Evolutionary conservation across 306 rosid species (phyloP), one percentile per base, ranked within the genome.

Genomic region (Vigna reflexopilosa): DNA sequence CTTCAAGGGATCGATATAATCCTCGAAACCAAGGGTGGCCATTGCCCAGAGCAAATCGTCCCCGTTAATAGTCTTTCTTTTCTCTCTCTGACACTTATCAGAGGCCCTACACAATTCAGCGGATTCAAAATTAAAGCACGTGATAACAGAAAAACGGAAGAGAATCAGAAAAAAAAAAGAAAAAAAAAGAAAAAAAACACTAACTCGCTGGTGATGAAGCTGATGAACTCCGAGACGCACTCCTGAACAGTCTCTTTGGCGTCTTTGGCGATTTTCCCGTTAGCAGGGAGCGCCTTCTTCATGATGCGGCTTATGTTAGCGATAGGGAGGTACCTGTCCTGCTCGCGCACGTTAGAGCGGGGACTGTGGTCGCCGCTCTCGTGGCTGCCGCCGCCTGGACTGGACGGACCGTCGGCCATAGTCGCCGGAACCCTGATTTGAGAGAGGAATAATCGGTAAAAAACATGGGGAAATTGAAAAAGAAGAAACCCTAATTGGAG

Each of bases 41-140:
- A 95, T 93, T 2, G 99, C 97, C 99, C 99, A 95, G 72, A 95
- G 97, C 87, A 95, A 91, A 83, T 95, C 99, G 28, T 95, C 98
- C 2, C 99, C 99, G 52, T 93, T 93, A 80, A 95, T 88, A 2
- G 99, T 95, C 90, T 93, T 95, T 80, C 99, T 86, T 88, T 96
- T 96, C 84, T 96, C 99, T 76, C 97, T 91, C 91, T 88, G 99
- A 78, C 99, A 96, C 87, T 93, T 96, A 59, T 96, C 99, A 72
- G 97, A 93, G n/a, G 97, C 99, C 91, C 99, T 96, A 69, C 83
- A 78, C 7, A 4, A 78, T 66, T 70, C 66, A 75, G 68, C 55
- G 48, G 48, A 36, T 16, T 61, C 63, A 3, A 51, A 67, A 70
- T 65, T 52, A 38, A 51, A 40, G 13, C 63, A 59, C 1, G n/a